Evolutionary conservation across 169 alveolate species (phyloP).

Genomic region (Perkinsus olseni): DNA sequence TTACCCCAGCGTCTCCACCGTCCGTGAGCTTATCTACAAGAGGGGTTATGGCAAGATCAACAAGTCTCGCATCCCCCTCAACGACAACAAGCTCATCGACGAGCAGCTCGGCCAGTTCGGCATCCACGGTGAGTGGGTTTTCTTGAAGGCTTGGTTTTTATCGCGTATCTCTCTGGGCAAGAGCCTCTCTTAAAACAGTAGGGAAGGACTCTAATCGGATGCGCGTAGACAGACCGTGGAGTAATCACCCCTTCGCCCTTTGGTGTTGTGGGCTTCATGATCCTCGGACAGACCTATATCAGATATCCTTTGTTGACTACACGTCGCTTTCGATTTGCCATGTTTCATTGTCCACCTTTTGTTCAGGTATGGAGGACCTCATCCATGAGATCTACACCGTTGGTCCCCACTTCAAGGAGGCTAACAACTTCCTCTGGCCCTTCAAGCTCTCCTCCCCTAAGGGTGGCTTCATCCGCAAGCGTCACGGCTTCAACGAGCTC

Average conservation of each 20-base stretch:
- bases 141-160: not conserved
- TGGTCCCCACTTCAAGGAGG: slow-evolving; percentile 99
- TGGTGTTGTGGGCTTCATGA: not conserved
- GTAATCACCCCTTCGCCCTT: not conserved
- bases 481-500: slow-evolving; percentile 89
- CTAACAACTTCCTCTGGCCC: slow-evolving; percentile 96
- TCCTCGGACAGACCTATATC: not conserved
- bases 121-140: slow-evolving; percentile 36
- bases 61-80: slow-evolving; percentile 80
- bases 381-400: slow-evolving; percentile 93
- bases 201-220: slow-evolving; percentile 1
- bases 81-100: slow-evolving; percentile 73
- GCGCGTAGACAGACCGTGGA: not conserved
- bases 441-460: slow-evolving; percentile 94
- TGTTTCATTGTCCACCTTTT: not conserved
- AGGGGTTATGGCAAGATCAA: slow-evolving; percentile 87
- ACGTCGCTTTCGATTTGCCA: too few species aligned
- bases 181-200: not conserved
- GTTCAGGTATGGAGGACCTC: slow-evolving; percentile 93
- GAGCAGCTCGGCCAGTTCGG: slow-evolving; percentile 62
- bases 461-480: slow-evolving; percentile 95
- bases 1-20: slow-evolving; percentile 87
- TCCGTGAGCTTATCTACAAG: slow-evolving; percentile 91
- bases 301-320: too few species aligned
- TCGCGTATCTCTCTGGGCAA: slow-evolving; percentile 5